Percentiles rank a stretch among this genome's conserved stretches.
These are phyloP conservation scores for Aspergillus olivimuriae DNA, from an alignment of 495 filamentous ascomycete species.

Conservation along the genomic window DNA sequence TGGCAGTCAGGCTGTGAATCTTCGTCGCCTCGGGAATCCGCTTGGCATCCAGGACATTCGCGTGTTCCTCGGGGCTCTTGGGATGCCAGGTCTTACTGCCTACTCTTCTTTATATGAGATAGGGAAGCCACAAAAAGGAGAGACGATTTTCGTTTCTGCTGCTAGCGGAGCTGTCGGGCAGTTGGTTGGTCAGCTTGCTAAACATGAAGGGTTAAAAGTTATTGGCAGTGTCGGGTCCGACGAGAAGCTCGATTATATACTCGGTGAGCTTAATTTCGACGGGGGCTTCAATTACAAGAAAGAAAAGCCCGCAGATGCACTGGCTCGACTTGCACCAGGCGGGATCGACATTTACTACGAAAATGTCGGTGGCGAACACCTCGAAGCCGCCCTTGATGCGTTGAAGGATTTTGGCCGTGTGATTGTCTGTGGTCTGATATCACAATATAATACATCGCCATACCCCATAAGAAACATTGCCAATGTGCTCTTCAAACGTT, in stretches of 20 bases:
- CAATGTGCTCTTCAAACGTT: constrained; percentile 47
- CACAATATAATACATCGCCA: constrained; percentile 64
- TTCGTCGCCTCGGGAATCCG: constrained; percentile 36
- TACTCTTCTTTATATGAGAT: constrained; percentile 78
- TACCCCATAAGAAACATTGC: constrained; percentile 66
- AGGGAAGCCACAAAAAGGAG: constrained; percentile 77
- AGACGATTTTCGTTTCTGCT: constrained; percentile 80
- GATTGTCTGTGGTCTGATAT: constrained; percentile 63
- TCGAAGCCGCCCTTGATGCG: constrained; percentile 66
- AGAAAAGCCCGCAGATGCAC: constrained; percentile 60
- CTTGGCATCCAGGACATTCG: constrained; percentile 40
- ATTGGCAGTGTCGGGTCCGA: constrained; percentile 70
- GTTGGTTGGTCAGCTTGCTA: constrained; percentile 78
- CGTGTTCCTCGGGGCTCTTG: constrained; percentile 63
- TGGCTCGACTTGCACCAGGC: constrained; percentile 67
- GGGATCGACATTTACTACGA: constrained; percentile 95
- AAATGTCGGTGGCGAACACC: constrained; percentile 86
- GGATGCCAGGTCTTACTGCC: constrained; percentile 84
- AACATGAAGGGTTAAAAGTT: constrained; percentile 79
- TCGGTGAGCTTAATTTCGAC: constrained; percentile 60
- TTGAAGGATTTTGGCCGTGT: constrained; percentile 70
- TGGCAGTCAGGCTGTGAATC: constrained; percentile 22
- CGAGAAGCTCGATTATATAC: constrained; percentile 62
- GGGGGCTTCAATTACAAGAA: constrained; percentile 75
- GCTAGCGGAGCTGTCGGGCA: constrained; percentile 82